phyloP scores from a whole-genome alignment of 768 basidiomycete species.

The Exsudoporus frostii region DNA sequence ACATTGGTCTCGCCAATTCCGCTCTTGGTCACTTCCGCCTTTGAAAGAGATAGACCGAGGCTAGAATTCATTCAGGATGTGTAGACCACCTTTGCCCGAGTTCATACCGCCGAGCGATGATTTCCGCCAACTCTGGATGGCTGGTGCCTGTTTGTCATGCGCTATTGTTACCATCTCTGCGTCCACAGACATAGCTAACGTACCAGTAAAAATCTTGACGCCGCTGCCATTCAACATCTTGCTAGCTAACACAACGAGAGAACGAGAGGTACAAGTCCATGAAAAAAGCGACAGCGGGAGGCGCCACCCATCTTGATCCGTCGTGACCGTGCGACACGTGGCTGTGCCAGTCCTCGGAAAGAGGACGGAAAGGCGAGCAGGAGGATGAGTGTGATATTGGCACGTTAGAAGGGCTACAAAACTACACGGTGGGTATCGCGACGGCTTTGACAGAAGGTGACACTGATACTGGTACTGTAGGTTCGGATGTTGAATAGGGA shows the following conservation, averaged over 20 bases:
- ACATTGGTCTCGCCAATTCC: constrained; percentile 91
- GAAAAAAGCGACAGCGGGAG: constrained; percentile 16
- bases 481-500: constrained; percentile 12
- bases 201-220: constrained; percentile 59
- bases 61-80: constrained; percentile 43
- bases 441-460: constrained; percentile 23
- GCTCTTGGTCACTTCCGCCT: constrained; percentile 83
- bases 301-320: constrained; percentile 1
- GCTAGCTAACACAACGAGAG: constrained; percentile 14
- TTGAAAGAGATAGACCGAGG: constrained; percentile 85
- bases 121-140: constrained; percentile 92
- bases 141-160: constrained; percentile 65
- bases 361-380: not conserved
- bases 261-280: constrained; percentile 9
- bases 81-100: constrained; percentile 8
- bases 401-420: constrained; percentile 28
- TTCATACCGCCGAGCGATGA: constrained; percentile 82
- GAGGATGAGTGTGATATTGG: not conserved
- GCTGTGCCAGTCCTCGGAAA: constrained; percentile 8
- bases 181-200: constrained; percentile 17
- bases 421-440: constrained; percentile 37
- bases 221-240: constrained; percentile 55
- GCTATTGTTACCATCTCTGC: not conserved
- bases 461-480: constrained; percentile 34
- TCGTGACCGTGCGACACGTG: constrained; percentile 18